phyloP scores from a whole-genome alignment of 2,329 filamentous ascomycete genomes.

The Nigrospora oryzae region DNA sequence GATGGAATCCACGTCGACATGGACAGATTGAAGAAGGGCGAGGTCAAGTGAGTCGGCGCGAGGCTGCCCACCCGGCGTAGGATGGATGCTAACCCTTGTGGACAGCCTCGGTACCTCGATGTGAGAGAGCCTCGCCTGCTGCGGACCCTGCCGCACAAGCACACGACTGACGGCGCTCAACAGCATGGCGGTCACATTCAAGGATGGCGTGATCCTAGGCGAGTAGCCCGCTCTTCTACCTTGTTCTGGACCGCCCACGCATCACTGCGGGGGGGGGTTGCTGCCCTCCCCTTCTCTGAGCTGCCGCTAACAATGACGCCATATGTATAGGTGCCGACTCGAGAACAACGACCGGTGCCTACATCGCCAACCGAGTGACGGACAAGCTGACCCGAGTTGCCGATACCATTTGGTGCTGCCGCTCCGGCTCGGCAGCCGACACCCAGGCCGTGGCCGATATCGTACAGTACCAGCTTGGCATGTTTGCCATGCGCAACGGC shows the following conservation, averaged over 20 bases:
- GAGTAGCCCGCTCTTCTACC: slow-evolving; percentile 4
- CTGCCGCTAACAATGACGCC: no score
- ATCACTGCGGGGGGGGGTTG: not conserved
- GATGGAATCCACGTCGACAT: slow-evolving; percentile 99
- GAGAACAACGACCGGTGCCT: slow-evolving; percentile 92
- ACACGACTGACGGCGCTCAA: slow-evolving; percentile 9
- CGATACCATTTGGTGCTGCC: slow-evolving; percentile 99
- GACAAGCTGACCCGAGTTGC: slow-evolving; percentile 98
- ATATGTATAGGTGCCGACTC: slow-evolving; percentile 69
- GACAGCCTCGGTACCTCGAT: slow-evolving; percentile 90
- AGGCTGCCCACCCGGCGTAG: no score
- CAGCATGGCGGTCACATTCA: slow-evolving; percentile 99
- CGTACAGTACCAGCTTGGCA: slow-evolving; percentile 89
- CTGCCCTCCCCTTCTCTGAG: no score
- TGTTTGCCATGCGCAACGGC: slow-evolving; percentile 86
- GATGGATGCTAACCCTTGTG: no score
- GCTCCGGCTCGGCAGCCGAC: slow-evolving; percentile 93
- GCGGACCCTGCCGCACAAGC: not conserved
- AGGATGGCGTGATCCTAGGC: slow-evolving; percentile 92
- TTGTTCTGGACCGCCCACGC: not conserved
- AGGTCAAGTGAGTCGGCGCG: slow-evolving; percentile 75
- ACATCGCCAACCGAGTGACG: slow-evolving; percentile 98
- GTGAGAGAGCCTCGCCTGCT: slow-evolving; percentile 41
- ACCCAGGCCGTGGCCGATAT: slow-evolving; percentile 98
- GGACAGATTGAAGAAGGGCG: slow-evolving; percentile 96